A percentile compares a stretch with the other conserved stretches of the same genome.
Conservation (phyloP, 139 green algal species). For the Tetraselmis striata region DNA sequence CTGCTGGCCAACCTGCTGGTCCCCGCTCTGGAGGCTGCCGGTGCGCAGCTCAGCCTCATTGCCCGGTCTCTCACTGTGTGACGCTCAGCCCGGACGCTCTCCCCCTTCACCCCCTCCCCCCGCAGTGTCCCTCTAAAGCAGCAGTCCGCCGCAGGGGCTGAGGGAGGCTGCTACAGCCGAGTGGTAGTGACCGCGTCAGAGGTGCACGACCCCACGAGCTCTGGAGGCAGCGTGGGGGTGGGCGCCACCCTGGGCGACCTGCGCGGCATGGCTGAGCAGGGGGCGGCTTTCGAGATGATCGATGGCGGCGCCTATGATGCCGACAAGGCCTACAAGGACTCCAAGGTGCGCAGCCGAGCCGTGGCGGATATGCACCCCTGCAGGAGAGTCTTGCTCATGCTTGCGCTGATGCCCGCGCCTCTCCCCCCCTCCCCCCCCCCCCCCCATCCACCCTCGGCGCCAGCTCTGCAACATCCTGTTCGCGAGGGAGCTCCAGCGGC, state of each 20-base stretch:
- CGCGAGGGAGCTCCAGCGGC: slow-evolving; percentile 77
- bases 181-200: not conserved
- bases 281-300: slow-evolving; percentile 60
- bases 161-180: not conserved
- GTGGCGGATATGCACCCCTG: too few species aligned
- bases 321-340: slow-evolving; percentile 97
- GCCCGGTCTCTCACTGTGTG: too few species aligned
- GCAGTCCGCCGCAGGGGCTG: not conserved
- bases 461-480: slow-evolving; percentile 84
- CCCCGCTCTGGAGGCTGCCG: not conserved
- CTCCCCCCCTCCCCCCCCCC: too few species aligned
- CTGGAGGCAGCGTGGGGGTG: not conserved
- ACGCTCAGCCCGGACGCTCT: too few species aligned
- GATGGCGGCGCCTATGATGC: slow-evolving; percentile 81
- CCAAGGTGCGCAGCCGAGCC: slow-evolving; percentile 53
- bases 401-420: too few species aligned
- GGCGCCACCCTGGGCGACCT: slow-evolving; percentile 83
- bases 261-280: slow-evolving; percentile 43
- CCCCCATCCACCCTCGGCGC: too few species aligned
- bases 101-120: too few species aligned
- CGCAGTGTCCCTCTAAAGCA: too few species aligned
- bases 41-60: too few species aligned
- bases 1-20: slow-evolving; percentile 79
- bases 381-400: too few species aligned
- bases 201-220: not conserved